Conservation (phyloP, 2,329 filamentous ascomycete genomes). For the Teratosphaeriaceae sp. region DNA sequence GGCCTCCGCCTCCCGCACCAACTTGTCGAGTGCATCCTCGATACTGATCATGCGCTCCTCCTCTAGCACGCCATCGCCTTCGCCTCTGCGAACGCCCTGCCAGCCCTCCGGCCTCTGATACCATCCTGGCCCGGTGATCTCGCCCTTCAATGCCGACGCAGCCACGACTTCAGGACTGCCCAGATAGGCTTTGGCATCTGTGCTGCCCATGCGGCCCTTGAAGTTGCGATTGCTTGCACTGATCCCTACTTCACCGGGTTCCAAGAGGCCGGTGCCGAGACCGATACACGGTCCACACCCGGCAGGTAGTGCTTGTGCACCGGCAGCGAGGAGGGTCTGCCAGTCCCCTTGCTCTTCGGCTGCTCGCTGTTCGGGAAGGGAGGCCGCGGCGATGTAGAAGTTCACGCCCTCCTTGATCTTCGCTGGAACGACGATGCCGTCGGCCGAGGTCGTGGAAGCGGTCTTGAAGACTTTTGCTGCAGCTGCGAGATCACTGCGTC, state of each 20-base stretch:
- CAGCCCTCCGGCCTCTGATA: slow-evolving; percentile 67
- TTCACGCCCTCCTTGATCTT: slow-evolving; percentile 71
- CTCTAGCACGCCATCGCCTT: slow-evolving; percentile 60
- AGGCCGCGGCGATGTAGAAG: slow-evolving; percentile 87
- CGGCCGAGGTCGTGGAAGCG: slow-evolving; percentile 52
- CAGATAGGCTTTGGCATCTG: slow-evolving; percentile 75
- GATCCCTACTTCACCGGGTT: slow-evolving; percentile 82
- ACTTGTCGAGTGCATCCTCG: slow-evolving; percentile 63
- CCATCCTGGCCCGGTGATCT: slow-evolving; percentile 68
- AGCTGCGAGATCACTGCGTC: slow-evolving; percentile 71
- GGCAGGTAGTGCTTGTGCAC: slow-evolving; percentile 63
- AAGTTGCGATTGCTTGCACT: slow-evolving; percentile 82
- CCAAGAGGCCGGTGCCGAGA: slow-evolving; percentile 69
- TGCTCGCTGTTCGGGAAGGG: slow-evolving; percentile 63
- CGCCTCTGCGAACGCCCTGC: slow-evolving; percentile 60
- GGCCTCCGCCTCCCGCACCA: slow-evolving; percentile 62
- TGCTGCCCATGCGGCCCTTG: slow-evolving; percentile 82
- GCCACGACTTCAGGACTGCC: slow-evolving; percentile 88
- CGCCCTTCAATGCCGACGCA: slow-evolving; percentile 71
- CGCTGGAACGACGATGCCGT: slow-evolving; percentile 48
- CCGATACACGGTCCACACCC: slow-evolving; percentile 86
- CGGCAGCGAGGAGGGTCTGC: slow-evolving; percentile 74
- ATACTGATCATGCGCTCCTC: slow-evolving; percentile 60
- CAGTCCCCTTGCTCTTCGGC: slow-evolving; percentile 80
- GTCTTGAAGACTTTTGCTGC: slow-evolving; percentile 82